Percentiles rank a stretch among this genome's conserved stretches.
phyloP scores from a whole-genome alignment of 148 eudicot genomes.

The Rhododendron kiyosumense region DNA sequence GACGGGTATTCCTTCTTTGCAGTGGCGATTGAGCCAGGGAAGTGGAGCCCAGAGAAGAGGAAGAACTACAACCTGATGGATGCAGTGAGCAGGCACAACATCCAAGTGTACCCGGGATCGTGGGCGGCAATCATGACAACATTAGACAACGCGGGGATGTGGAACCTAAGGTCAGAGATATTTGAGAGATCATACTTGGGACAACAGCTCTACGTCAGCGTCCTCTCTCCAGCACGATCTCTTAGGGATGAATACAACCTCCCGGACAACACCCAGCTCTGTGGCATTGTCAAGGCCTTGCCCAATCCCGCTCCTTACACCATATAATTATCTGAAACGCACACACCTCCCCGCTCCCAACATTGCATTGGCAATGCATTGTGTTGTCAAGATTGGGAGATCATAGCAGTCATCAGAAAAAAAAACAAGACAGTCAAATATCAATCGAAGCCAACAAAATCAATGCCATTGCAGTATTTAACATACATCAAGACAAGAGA shows the following conservation, averaged over 20 bases:
- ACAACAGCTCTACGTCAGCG: conserved; percentile 45
- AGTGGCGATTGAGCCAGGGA: conserved; percentile 46
- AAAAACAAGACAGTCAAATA: background rate
- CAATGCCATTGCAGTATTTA: background rate
- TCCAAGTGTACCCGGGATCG: conserved; percentile 55
- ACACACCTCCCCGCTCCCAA: background rate
- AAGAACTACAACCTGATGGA: conserved; percentile 52
- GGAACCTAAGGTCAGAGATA: conserved; percentile 41
- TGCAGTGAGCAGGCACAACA: conserved; percentile 41
- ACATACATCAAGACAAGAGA: background rate
- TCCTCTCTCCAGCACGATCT: conserved; percentile 30
- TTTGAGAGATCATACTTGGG: conserved; percentile 35
- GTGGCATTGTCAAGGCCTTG: conserved; percentile 42
- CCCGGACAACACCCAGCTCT: conserved; percentile 21
- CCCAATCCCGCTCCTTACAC: conserved; percentile 38
- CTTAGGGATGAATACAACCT: conserved; percentile 45
- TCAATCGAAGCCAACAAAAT: background rate
- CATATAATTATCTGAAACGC: background rate
- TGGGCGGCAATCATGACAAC: conserved; percentile 50
- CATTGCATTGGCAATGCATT: background rate
- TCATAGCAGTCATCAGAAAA: background rate
- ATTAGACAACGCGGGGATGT: conserved; percentile 49
- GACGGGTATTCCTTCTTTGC: conserved; percentile 51
- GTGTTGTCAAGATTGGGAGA: background rate
- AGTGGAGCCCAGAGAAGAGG: conserved; percentile 48